phyloP scores from a whole-genome alignment of 2,329 filamentous ascomycete genomes.

The Huntiella abstrusa region DNA sequence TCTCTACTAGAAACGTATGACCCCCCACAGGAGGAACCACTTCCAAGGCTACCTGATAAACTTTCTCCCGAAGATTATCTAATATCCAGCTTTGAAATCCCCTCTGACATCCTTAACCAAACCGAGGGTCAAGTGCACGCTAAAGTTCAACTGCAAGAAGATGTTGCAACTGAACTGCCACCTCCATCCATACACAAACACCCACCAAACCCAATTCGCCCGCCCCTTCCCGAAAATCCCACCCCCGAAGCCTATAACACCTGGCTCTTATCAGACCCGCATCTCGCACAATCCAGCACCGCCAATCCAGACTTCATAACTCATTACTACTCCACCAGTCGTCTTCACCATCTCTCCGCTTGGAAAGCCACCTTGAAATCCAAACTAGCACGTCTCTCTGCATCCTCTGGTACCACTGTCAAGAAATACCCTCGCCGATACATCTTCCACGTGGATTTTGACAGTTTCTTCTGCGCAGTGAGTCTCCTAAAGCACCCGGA shows the following conservation, averaged over 20 bases:
- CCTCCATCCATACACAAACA: neutral
- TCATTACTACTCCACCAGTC: conserved; percentile 88
- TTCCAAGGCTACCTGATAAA: too few species aligned
- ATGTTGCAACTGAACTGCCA: too few species aligned
- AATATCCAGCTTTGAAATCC: conserved; percentile 7
- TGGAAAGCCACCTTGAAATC: conserved; percentile 95
- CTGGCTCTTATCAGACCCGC: conserved; percentile 62
- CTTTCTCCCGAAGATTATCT: neutral
- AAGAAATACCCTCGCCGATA: conserved; percentile 44
- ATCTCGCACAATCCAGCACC: conserved; percentile 71
- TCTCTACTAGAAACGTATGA: too few species aligned
- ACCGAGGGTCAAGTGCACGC: neutral
- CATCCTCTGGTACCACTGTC: conserved; percentile 14
- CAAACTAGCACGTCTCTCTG: conserved; percentile 62
- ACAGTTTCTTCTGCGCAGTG: conserved; percentile 94
- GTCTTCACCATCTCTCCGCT: conserved; percentile 81
- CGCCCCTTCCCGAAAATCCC: conserved; percentile 36
- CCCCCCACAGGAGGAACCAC: too few species aligned
- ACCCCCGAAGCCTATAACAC: conserved; percentile 91
- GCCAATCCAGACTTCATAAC: conserved; percentile 86
- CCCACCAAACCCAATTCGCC: neutral
- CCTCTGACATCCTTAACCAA: conserved; percentile 4
- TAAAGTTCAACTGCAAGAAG: neutral
- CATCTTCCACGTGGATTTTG: conserved; percentile 90
- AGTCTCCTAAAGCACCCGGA: conserved; percentile 63